Base-by-base conservation (phyloP, 371 early-diverging fungal species). In the Capillidium rhysosporum region DNA sequence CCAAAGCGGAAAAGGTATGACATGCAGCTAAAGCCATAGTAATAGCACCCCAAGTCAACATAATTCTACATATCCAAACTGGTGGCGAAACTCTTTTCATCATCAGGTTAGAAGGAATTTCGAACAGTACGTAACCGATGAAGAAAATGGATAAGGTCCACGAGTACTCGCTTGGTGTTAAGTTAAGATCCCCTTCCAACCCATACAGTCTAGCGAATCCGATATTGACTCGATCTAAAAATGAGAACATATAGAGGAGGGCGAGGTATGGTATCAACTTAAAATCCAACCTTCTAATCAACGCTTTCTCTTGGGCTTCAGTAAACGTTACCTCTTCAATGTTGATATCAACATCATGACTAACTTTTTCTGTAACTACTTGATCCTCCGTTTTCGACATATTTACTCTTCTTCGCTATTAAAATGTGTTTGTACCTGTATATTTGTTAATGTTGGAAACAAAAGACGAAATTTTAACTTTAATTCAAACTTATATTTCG, bases 201-300 rank as follows among this genome's bases (percentile, higher is more conserved):
- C 23, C 20, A 34, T 31, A 49, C 7, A 49, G 5, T 24, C 41
- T 4, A 20, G 41, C 41, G 28, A 40, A 41, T 1, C 74, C 83
- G 62, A 87, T 81, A 56, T 85, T 88, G 49, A 76, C 76, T 46
- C 86, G 72, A 61, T 85, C 86, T 9, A 88, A 62, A 53, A 78
- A 77, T 51, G 72, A 76, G 41, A 82, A 76, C 46, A 85, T 68
- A 54, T 85, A 85, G n/a, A 79, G 71, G 26, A 76, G 61, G 48
- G 74, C 67, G 26, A 85, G 69, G 61, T 79, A 71, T 3, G 86
- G 74, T 51, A 85, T 67, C 3, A 87, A 59, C 20, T 77, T 73
- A 28, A 59, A 46, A 62, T 86, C 86, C 25, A 84, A 64, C 56
- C 75, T 81, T 51, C 73, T 69, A 9, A 84, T 65, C 38, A 84